These are phyloP conservation scores for Manihot esculenta DNA, from an alignment of 441 rosid genomes.

Conservation along the genomic window DNA sequence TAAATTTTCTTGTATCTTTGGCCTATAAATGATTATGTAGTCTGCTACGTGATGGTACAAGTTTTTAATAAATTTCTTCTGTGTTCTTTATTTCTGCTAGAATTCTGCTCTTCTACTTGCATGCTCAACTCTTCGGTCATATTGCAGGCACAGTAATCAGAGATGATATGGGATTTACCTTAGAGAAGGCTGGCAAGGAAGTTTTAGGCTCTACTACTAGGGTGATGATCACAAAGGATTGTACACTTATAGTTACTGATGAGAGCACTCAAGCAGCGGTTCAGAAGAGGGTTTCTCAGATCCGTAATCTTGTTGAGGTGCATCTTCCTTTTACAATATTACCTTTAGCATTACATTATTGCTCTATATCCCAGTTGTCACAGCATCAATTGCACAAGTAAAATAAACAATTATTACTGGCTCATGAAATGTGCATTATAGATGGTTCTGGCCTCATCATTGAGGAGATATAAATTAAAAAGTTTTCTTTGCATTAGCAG, in stretches of 20 bases:
- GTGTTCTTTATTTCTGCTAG: background rate
- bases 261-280: conserved; percentile 68
- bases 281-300: conserved; percentile 69
- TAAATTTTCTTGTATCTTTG: background rate
- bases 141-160: conserved; percentile 78
- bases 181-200: conserved; percentile 74
- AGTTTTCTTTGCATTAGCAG: background rate
- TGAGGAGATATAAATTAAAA: background rate
- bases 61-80: background rate
- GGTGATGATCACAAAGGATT: conserved; percentile 69
- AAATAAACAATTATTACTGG: background rate
- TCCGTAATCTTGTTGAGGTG: conserved; percentile 68
- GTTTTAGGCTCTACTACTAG: conserved; percentile 72
- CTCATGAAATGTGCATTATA: background rate
- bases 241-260: conserved; percentile 76
- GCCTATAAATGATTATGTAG: background rate
- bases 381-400: background rate
- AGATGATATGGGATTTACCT: conserved; percentile 71
- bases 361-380: background rate
- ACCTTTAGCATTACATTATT: background rate
- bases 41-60: background rate
- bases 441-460: background rate
- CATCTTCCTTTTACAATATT: conserved; percentile 12
- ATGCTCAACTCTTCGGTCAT: conserved; percentile 15
- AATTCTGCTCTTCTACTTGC: conserved; percentile 1